Evolutionary conservation across 768 basidiomycete genomes (phyloP).

Genomic region (Auriscalpium orientale): DNA sequence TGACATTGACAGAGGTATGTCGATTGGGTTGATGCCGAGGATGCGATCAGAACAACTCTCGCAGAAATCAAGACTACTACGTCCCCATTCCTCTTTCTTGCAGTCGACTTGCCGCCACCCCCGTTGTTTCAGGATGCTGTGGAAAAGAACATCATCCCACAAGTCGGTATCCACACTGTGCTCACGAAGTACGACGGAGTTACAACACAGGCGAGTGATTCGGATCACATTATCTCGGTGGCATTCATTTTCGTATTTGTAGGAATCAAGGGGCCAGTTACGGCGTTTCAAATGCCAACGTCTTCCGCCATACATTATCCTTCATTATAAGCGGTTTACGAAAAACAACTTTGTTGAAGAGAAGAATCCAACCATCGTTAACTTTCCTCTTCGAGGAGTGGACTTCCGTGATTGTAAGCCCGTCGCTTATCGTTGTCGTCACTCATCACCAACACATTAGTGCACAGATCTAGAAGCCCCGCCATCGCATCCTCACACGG

Average conservation of each 20-base stretch:
- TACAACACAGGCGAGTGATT: constrained; percentile 65
- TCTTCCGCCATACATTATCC: constrained; percentile 86
- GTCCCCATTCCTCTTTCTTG: constrained; percentile 93
- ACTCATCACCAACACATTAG: neutral
- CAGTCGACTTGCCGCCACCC: constrained; percentile 94
- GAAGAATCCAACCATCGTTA: constrained; percentile 98
- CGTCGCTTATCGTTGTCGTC: constrained; percentile 14
- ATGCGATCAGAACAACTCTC: neutral
- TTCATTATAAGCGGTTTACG: constrained; percentile 95
- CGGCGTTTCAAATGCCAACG: constrained; percentile 85
- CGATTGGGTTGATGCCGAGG: neutral
- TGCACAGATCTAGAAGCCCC: constrained; percentile 70
- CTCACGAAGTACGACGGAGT: constrained; percentile 91
- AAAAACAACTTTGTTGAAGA: constrained; percentile 97
- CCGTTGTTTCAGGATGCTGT: constrained; percentile 93
- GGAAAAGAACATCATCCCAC: constrained; percentile 98
- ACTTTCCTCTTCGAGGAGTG: constrained; percentile 88
- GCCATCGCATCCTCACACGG: constrained; percentile 47
- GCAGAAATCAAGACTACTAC: constrained; percentile 77
- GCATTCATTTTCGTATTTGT: constrained; percentile 1
- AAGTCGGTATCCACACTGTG: constrained; percentile 86
- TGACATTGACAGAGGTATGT: constrained; percentile 86
- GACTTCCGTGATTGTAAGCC: constrained; percentile 87
- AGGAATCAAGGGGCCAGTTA: constrained; percentile 83
- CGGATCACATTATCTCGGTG: constrained; percentile 5